Evolutionary conservation across 176 grass and related monocot species (phyloP).

Genomic region (Aegilops longissima): DNA sequence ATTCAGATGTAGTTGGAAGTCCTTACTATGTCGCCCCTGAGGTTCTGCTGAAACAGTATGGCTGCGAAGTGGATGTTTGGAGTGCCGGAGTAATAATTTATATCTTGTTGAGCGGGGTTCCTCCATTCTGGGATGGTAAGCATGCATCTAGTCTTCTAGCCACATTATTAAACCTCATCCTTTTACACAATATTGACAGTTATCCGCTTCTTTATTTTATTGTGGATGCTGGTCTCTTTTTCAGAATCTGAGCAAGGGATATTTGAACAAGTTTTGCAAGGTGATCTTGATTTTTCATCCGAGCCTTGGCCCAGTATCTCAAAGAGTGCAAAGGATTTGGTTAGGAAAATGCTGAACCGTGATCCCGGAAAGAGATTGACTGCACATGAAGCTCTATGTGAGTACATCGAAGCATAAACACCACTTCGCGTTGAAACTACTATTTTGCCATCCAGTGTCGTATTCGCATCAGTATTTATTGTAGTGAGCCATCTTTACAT

Average conservation of each 20-base stretch:
- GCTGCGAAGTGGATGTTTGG: constrained; percentile 66
- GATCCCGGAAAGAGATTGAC: constrained; percentile 65
- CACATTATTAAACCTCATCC: background rate
- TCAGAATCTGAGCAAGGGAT: constrained; percentile 77
- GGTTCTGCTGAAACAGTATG: constrained; percentile 64
- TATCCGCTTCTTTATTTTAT: constrained; percentile 13
- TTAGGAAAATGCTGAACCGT: constrained; percentile 63
- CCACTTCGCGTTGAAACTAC: constrained; percentile 2
- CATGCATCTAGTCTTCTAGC: constrained; percentile 9
- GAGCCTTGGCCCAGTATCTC: constrained; percentile 75
- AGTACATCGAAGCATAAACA: constrained; percentile 16
- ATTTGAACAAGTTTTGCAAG: constrained; percentile 71
- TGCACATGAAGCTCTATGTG: constrained; percentile 76
- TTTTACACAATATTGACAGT: constrained; percentile 16
- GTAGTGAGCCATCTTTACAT: constrained; percentile 22
- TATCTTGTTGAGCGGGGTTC: constrained; percentile 69
- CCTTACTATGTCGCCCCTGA: constrained; percentile 88
- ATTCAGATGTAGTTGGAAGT: constrained; percentile 76
- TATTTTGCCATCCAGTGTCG: background rate
- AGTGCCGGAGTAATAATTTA: constrained; percentile 74
- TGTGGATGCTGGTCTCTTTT: background rate
- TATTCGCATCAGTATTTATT: constrained; percentile 7
- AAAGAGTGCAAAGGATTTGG: constrained; percentile 69
- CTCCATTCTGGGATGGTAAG: constrained; percentile 83
- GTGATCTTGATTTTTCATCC: constrained; percentile 54